These are phyloP conservation scores for Acacia pycnantha DNA, from an alignment of 331 rosid genomes.

Conservation along the genomic window DNA sequence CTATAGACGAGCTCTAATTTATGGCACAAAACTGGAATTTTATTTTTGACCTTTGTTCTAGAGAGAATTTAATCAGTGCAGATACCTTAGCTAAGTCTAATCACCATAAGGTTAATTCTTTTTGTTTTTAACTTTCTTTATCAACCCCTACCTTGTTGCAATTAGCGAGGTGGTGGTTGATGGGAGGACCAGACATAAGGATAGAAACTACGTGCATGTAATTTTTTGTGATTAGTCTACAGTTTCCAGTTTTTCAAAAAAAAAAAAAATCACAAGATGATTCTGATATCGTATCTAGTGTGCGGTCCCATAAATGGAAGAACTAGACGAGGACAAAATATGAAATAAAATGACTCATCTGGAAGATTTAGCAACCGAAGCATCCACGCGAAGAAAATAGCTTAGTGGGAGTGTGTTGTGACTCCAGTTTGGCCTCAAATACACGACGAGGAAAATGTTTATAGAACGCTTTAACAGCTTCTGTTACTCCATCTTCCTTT, in stretches of 20 bases:
- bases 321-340: not conserved
- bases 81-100: not conserved
- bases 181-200: not conserved
- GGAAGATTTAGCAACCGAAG: slow-evolving; percentile 38
- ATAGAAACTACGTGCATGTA: not conserved
- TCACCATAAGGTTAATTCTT: not conserved
- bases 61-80: too few species aligned
- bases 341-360: not conserved
- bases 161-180: not conserved
- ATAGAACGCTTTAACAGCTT: slow-evolving; percentile 84
- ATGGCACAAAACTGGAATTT: not conserved
- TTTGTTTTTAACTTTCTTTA: too few species aligned
- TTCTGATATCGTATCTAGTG: too few species aligned
- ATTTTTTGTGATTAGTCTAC: too few species aligned
- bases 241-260: not conserved
- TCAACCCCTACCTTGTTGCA: not conserved
- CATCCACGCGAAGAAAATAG: slow-evolving; percentile 40
- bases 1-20: too few species aligned
- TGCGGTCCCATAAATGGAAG: too few species aligned
- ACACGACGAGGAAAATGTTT: slow-evolving; percentile 48
- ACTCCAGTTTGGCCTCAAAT: not conserved
- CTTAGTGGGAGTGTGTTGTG: not conserved
- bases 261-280: not conserved
- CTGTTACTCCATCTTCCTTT: slow-evolving; percentile 75
- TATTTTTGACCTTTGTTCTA: not conserved